phyloP scores from a whole-genome alignment of 768 basidiomycete species.

The Podaxis sp. region DNA sequence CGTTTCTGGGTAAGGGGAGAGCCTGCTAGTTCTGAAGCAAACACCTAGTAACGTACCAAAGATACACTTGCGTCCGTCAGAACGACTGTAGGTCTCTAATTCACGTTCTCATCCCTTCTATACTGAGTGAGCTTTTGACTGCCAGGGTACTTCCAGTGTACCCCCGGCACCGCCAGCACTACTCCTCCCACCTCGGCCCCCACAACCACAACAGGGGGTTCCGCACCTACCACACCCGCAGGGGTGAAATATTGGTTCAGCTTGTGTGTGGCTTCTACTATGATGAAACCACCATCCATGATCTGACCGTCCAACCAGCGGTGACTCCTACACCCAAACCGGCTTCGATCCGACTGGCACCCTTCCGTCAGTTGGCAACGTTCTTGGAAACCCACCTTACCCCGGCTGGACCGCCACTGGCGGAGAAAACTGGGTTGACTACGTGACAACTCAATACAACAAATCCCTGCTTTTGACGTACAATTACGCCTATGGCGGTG shows the following conservation, averaged over 20 bases:
- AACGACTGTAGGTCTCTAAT: conserved; percentile 30
- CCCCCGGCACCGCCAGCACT: conserved; percentile 25
- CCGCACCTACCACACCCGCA: conserved; percentile 3
- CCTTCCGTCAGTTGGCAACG: conserved; percentile 46
- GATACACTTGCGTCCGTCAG: conserved; percentile 22
- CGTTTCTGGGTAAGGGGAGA: conserved; percentile 32
- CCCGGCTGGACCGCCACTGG: conserved; percentile 55
- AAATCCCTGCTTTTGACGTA: conserved; percentile 55
- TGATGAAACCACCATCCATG: background rate
- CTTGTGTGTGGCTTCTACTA: conserved; percentile 37
- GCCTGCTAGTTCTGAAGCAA: background rate
- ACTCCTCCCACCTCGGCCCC: background rate
- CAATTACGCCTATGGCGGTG: conserved; percentile 67
- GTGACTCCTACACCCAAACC: conserved; percentile 62
- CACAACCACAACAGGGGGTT: conserved; percentile 1
- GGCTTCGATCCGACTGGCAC: conserved; percentile 42
- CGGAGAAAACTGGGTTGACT: conserved; percentile 62
- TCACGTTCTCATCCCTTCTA: background rate
- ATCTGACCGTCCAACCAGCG: conserved; percentile 30
- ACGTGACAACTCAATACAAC: conserved; percentile 51
- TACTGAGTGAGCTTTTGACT: background rate
- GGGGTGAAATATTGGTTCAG: conserved; percentile 54
- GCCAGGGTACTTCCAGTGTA: conserved; percentile 41
- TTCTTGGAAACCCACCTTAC: conserved; percentile 54
- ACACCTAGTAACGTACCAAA: background rate